A percentile compares a stretch with the other conserved stretches of the same genome.
Evolutionary conservation across 2,329 filamentous ascomycete species (phyloP).

Genomic region (Myriosclerotinia curreyana): DNA sequence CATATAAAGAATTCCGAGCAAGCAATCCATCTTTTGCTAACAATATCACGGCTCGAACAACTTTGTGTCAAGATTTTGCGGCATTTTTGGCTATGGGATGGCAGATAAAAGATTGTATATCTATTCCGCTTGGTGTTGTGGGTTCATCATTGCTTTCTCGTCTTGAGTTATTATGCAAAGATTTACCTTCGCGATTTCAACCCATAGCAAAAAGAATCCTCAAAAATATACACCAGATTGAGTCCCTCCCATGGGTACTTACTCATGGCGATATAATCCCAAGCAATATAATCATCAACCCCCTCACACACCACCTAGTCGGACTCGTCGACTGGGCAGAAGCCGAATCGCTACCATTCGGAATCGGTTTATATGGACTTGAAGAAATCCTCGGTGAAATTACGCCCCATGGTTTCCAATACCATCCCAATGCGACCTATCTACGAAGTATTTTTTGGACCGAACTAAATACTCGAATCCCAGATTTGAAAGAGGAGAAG

Average conservation of each 20-base stretch:
- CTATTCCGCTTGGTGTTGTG: constrained; percentile 39
- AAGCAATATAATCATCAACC: constrained; percentile 54
- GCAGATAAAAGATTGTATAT: constrained; percentile 28
- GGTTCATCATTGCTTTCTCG: constrained; percentile 45
- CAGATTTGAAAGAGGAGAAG: constrained; percentile 29
- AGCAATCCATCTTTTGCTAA: not conserved
- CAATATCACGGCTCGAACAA: constrained; percentile 30
- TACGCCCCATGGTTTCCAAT: constrained; percentile 40
- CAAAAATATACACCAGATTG: constrained; percentile 40
- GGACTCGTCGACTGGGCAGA: constrained; percentile 65
- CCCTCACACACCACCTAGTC: constrained; percentile 44
- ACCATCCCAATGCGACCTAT: constrained; percentile 44
- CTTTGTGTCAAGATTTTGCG: constrained; percentile 45
- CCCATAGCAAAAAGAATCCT: constrained; percentile 30
- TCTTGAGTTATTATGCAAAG: constrained; percentile 40
- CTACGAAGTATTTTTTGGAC: constrained; percentile 53
- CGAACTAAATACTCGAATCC: constrained; percentile 41
- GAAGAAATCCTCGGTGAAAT: constrained; percentile 56
- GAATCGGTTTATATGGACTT: constrained; percentile 57
- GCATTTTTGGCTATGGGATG: constrained; percentile 44
- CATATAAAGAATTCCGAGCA: constrained; percentile 39
- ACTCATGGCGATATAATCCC: constrained; percentile 60
- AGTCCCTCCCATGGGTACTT: constrained; percentile 51
- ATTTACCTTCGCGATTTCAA: constrained; percentile 41
- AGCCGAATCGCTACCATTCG: constrained; percentile 58